A percentile compares a stretch with the other conserved stretches of the same genome.
phyloP scores from a whole-genome alignment of 2,329 filamentous ascomycete species.

The Aureobasidium sp. region DNA sequence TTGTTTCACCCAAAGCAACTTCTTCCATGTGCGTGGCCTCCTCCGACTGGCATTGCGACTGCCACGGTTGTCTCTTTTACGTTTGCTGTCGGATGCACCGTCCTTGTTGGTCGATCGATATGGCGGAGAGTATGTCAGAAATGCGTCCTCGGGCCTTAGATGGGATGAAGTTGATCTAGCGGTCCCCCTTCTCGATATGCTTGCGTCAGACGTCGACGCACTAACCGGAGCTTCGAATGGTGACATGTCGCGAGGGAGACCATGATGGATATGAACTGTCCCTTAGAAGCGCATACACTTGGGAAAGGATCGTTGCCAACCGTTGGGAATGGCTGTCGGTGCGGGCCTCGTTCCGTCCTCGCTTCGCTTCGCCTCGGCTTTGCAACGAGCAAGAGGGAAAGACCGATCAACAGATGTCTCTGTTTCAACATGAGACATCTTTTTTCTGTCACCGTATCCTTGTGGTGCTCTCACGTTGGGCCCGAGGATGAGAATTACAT shows the following conservation, averaged over 20 bases:
- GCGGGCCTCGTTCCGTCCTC: neutral
- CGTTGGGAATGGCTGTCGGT: neutral
- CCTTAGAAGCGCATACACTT: neutral
- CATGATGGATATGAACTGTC: neutral
- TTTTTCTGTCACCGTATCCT: too few species aligned
- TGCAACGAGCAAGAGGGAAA: neutral
- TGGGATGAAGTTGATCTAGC: slow-evolving; percentile 32
- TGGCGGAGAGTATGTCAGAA: slow-evolving; percentile 57
- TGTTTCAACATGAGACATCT: neutral
- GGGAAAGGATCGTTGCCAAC: neutral
- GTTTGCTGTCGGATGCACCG: slow-evolving; percentile 29
- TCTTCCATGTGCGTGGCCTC: slow-evolving; percentile 74
- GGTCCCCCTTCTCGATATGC: neutral
- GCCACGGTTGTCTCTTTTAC: slow-evolving; percentile 45
- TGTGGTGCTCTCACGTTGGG: too few species aligned
- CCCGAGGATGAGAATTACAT: neutral
- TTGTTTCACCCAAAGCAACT: slow-evolving; percentile 96
- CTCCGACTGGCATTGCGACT: slow-evolving; percentile 60
- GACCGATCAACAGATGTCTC: neutral
- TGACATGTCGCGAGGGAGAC: neutral
- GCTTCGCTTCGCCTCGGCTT: neutral
- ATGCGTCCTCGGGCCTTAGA: slow-evolving; percentile 79
- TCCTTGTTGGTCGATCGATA: slow-evolving; percentile 24
- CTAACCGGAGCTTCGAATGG: slow-evolving; percentile 15
- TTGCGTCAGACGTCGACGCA: slow-evolving; percentile 10